Evolutionary conservation across 768 basidiomycete genomes (phyloP).

Genomic region (Pholiota molesta): DNA sequence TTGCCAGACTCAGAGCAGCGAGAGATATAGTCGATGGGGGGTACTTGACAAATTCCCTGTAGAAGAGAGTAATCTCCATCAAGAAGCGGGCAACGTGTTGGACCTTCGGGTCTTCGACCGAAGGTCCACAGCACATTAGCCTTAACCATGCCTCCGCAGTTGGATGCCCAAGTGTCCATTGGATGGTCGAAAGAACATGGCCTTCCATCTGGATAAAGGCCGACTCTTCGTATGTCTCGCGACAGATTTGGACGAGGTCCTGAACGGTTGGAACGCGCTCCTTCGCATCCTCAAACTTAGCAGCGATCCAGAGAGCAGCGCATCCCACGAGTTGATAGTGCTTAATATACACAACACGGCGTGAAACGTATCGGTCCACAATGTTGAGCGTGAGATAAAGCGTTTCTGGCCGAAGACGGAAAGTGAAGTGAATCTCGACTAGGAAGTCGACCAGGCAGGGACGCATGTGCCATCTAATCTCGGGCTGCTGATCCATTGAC

Average conservation of each 20-base stretch:
- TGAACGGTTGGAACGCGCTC: slow-evolving; percentile 96
- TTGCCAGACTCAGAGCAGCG: slow-evolving; percentile 88
- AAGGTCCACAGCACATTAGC: slow-evolving; percentile 73
- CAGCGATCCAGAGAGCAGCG: slow-evolving; percentile 97
- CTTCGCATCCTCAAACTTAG: slow-evolving; percentile 99
- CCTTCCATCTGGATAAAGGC: slow-evolving; percentile 99
- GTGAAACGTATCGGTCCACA: slow-evolving; percentile 98
- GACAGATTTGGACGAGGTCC: slow-evolving; percentile 94
- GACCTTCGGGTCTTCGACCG: slow-evolving; percentile 83
- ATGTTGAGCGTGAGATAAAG: slow-evolving; percentile 99
- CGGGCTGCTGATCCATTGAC: slow-evolving; percentile 99
- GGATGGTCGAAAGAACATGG: slow-evolving; percentile 93
- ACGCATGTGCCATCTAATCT: slow-evolving; percentile 99
- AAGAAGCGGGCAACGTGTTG: slow-evolving; percentile 96
- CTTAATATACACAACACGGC: slow-evolving; percentile 97
- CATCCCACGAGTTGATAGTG: slow-evolving; percentile 99
- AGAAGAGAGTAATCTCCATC: slow-evolving; percentile 99
- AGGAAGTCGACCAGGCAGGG: slow-evolving; percentile 98
- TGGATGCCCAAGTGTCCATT: slow-evolving; percentile 96
- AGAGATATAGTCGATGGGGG: slow-evolving; percentile 85
- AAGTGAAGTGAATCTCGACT: slow-evolving; percentile 97
- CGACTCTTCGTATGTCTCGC: slow-evolving; percentile 94
- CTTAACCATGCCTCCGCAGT: slow-evolving; percentile 98
- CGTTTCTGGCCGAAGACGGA: slow-evolving; percentile 97
- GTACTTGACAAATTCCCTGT: slow-evolving; percentile 91